Conservation (phyloP, 371 early-diverging fungal genomes). For the Mucor racemosus region DNA sequence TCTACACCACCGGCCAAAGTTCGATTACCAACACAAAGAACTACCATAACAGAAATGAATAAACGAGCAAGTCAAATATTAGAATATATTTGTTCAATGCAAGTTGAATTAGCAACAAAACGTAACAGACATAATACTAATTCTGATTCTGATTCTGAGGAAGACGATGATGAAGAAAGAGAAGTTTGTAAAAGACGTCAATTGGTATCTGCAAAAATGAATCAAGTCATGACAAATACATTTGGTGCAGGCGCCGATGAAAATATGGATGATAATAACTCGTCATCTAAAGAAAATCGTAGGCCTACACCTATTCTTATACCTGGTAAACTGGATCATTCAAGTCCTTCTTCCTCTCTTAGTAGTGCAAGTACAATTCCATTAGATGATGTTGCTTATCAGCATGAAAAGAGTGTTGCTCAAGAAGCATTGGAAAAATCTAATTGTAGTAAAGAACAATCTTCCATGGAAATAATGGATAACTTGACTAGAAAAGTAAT, state of each 20-base stretch:
- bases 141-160: conserved; percentile 9
- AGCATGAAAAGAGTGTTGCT: conserved; percentile 34
- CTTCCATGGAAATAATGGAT: conserved; percentile 54
- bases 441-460: conserved; percentile 23
- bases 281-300: conserved; percentile 9
- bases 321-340: conserved; percentile 30
- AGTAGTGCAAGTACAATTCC: conserved; percentile 41
- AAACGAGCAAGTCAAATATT: conserved; percentile 59
- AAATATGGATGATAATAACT: neutral
- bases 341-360: conserved; percentile 32
- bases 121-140: conserved; percentile 12
- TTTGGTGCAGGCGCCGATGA: conserved; percentile 8
- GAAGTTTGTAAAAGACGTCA: conserved; percentile 10
- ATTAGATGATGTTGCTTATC: conserved; percentile 17
- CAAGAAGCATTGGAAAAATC: conserved; percentile 32
- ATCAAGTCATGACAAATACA: conserved; percentile 22
- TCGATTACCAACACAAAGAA: conserved; percentile 50
- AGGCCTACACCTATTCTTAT: conserved; percentile 38
- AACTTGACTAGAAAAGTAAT: conserved; percentile 44
- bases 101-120: conserved; percentile 49
- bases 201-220: conserved; percentile 22
- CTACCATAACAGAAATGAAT: conserved; percentile 61
- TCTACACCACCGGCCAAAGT: conserved; percentile 47
- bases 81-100: conserved; percentile 61
- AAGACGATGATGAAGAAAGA: conserved; percentile 22